Evolutionary conservation across 1,284 basidiomycete species (phyloP), one percentile per base, ranked within the genome.

Genomic region (Trametes hirsuta): DNA sequence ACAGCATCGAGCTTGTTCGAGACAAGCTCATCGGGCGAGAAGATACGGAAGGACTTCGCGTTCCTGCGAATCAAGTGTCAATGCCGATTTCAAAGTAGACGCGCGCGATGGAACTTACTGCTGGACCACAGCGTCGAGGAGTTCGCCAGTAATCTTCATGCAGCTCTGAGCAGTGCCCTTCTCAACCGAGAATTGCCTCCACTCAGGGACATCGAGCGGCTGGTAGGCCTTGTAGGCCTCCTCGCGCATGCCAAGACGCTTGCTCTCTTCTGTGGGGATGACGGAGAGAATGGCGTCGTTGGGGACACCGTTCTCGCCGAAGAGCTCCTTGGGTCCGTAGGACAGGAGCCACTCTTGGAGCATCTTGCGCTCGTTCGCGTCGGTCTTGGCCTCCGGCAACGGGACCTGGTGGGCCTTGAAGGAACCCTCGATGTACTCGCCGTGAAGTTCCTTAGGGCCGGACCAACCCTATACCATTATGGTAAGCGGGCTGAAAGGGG

Each of bases 11-110:
- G 84, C 76, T 96, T 95, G 78, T 96, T 96, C 36, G 90, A 93
- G 8, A 88, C 86, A n/a, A 95, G 81, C 68, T 94, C 92, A 69
- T 97, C 94, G 0, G 94, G 94, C n/a, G 90, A 93, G 79, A 95
- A 95, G 62, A 96, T 91, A 53, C 94, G 83, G 82, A 95, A 95
- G 0, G 81, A 79, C 25, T 77, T 79, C 1, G 88, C 87, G 72
- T 95, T 95, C 61, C 86, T 87, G 65, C 0, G 45, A 41, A 11
- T 11, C 1, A 14, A 15, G 47, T 10, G 47, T 63, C 11, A 61
- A 56, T 21, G 0, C 40, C 9, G 14, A 45, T 46, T 18, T 18
- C 18, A 18, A 18, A 18, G 18, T 18, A 18, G 18, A 18, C 18
- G 44, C 53, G 59, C 22, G 51, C 36, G 30, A 40, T 40, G 1